Conservation (phyloP, 2,329 filamentous ascomycete genomes). For the Pochonia chlamydosporia region DNA sequence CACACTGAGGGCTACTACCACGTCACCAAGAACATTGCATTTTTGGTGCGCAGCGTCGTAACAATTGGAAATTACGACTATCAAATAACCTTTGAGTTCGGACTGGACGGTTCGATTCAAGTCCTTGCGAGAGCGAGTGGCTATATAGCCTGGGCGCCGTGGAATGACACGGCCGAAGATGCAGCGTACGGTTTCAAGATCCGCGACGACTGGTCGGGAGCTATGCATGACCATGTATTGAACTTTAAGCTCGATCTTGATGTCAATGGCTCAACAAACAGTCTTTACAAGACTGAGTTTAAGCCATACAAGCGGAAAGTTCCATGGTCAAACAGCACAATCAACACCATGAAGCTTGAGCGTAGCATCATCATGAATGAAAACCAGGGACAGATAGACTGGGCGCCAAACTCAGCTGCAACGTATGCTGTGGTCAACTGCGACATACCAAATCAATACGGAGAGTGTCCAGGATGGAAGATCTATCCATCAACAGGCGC, state of each 20-base stretch:
- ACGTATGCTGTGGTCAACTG: slow-evolving; percentile 47
- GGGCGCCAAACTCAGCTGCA: slow-evolving; percentile 39
- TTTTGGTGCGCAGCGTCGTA: slow-evolving; percentile 39
- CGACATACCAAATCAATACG: slow-evolving; percentile 40
- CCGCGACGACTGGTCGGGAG: slow-evolving; percentile 39
- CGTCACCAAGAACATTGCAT: slow-evolving; percentile 40
- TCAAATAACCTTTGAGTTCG: slow-evolving; percentile 45
- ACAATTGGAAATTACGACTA: slow-evolving; percentile 52
- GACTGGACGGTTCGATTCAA: slow-evolving; percentile 43
- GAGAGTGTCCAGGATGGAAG: slow-evolving; percentile 45
- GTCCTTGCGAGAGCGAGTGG: slow-evolving; percentile 47
- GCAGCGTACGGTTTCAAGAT: slow-evolving; percentile 45
- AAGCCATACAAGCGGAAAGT: slow-evolving; percentile 15
- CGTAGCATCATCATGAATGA: slow-evolving; percentile 36
- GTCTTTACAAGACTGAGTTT: slow-evolving; percentile 29
- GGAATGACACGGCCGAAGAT: slow-evolving; percentile 39
- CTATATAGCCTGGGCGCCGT: slow-evolving; percentile 46
- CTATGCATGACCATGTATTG: slow-evolving; percentile 51
- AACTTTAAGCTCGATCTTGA: slow-evolving; percentile 52
- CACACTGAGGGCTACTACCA: slow-evolving; percentile 37
- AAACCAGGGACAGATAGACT: slow-evolving; percentile 38
- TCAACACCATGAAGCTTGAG: slow-evolving; percentile 46
- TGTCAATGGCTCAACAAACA: slow-evolving; percentile 41
- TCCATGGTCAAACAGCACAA: slow-evolving; percentile 37
- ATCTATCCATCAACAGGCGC: background rate